These are phyloP conservation scores for Thelonectria discophora DNA, from an alignment of 2,329 filamentous ascomycete genomes.

Conservation along the genomic window DNA sequence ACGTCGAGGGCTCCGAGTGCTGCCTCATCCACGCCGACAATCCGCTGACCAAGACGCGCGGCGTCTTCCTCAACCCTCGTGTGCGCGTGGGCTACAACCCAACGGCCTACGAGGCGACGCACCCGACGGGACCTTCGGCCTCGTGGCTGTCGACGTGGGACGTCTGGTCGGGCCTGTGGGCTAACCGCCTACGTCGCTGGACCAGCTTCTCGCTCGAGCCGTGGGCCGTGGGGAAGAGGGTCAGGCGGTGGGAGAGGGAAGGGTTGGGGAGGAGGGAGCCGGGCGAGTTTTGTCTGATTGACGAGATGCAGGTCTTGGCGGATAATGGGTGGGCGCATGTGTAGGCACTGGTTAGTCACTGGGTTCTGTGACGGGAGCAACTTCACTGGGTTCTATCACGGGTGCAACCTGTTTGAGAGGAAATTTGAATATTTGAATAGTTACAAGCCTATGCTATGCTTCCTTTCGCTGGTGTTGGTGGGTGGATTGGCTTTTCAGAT, in stretches of 20 bases:
- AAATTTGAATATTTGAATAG: background rate
- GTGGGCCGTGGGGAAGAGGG: conserved; percentile 50
- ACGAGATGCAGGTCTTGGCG: conserved; percentile 69
- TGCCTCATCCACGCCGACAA: conserved; percentile 81
- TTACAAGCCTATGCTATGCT: too few relatives aligned
- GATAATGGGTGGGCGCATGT: conserved; percentile 68
- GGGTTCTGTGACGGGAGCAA: too few relatives aligned
- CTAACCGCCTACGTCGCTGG: conserved; percentile 62
- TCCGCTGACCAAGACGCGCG: conserved; percentile 58
- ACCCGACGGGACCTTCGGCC: conserved; percentile 45
- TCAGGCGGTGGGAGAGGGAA: conserved; percentile 51
- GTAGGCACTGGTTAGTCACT: conserved; percentile 36
- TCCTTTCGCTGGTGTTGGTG: too few relatives aligned
- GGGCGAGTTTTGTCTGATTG: conserved; percentile 63
- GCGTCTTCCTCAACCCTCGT: conserved; percentile 74
- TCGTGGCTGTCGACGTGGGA: conserved; percentile 58
- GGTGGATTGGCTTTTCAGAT: too few relatives aligned
- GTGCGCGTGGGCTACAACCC: conserved; percentile 73
- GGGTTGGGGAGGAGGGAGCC: conserved; percentile 50
- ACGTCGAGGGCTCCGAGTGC: conserved; percentile 81
- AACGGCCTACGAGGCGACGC: conserved; percentile 60
- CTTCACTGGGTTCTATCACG: too few relatives aligned
- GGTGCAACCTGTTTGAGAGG: too few relatives aligned
- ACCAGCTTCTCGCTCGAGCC: conserved; percentile 41
- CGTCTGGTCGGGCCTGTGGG: conserved; percentile 66